Evolutionary conservation across 2,329 filamentous ascomycete genomes (phyloP), one percentile per base, ranked within the genome.

Genomic region (Zymoseptoria brevis): DNA sequence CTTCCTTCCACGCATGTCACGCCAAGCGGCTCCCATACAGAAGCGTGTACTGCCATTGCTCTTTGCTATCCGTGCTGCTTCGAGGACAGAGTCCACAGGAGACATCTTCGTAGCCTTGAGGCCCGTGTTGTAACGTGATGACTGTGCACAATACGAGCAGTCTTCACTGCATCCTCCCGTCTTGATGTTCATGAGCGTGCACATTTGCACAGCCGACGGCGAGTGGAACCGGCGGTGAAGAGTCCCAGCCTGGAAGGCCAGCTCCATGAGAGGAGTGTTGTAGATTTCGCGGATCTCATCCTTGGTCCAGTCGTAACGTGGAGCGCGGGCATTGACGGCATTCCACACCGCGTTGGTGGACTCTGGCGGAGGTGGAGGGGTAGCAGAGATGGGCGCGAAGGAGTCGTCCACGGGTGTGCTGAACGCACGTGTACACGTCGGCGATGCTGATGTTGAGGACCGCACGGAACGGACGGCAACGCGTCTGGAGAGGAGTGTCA

Each of bases 181-280:
- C 74, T 96, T 96, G 79, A 96, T 96, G 80, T 95, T 96, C 89
- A 96, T 95, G 60, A 96, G 80, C 0, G 91, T 96, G 78, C 91
- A 96, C 75, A 96, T 87, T 75, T 96, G 91, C 63, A 96, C 89
- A 26, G 89, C 86, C 53, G 86, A 81, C 6, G 91, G 89, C 70
- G 89, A 83, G 76, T 96, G 91, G 78, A 95, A 95, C 67, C 87
- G 87, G 52, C 90, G 86, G 75, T 96, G 91, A 59, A 96, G 78
- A 41, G 81, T 83, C 65, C 84, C 85, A 16, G 67, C 65, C 59
- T 71, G 68, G 61, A 69, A 69, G 22, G 69, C 64, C 68, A 96
- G 77, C 71, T 93, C 87, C 79, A 92, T 87, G 71, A 95, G 77
- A 16, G 90, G 89, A 55, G 87, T 87, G 70, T 92, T 83, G 76